Percentiles rank a stretch among this genome's conserved stretches.
phyloP scores from a whole-genome alignment of 805 yeast genomes.

The Ogataea siamensis region DNA sequence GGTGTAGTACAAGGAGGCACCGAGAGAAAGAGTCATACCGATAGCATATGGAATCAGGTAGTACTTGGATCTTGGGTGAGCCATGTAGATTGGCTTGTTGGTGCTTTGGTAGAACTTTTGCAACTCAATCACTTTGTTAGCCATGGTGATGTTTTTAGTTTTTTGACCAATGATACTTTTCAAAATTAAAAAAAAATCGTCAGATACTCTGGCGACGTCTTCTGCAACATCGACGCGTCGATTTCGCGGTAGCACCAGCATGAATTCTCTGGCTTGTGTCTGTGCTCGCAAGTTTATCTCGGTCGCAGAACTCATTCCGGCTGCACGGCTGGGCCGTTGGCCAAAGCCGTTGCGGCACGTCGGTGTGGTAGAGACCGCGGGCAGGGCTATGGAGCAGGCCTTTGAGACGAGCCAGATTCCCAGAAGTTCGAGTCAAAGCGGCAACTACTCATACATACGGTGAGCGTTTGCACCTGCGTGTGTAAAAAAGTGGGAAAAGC shows the following conservation, averaged over 20 bases:
- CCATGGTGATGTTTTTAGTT: slow-evolving; percentile 16
- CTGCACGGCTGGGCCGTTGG: no score
- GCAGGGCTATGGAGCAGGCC: no score
- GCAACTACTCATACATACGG: no score
- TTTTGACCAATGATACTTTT: slow-evolving; percentile 8
- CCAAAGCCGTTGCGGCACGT: no score
- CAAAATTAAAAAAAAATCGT: slow-evolving; percentile 5
- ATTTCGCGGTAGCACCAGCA: not conserved
- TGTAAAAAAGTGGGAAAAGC: no score
- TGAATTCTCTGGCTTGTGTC: not conserved
- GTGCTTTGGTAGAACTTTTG: slow-evolving; percentile 60
- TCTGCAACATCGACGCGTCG: slow-evolving; percentile 7
- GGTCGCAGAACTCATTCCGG: not conserved
- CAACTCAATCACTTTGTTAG: slow-evolving; percentile 48
- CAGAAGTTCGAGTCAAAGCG: no score
- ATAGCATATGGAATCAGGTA: slow-evolving; percentile 79
- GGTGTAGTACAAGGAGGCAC: slow-evolving; percentile 63
- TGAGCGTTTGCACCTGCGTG: no score
- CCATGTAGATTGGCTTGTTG: slow-evolving; percentile 53
- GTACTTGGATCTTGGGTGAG: slow-evolving; percentile 65
- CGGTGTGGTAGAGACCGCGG: no score
- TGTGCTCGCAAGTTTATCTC: no score
- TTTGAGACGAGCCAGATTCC: no score
- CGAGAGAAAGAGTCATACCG: slow-evolving; percentile 63
- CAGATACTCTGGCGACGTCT: no score